Evolutionary conservation across 306 rosid species (phyloP).

Genomic region (Luffa acutangula): DNA sequence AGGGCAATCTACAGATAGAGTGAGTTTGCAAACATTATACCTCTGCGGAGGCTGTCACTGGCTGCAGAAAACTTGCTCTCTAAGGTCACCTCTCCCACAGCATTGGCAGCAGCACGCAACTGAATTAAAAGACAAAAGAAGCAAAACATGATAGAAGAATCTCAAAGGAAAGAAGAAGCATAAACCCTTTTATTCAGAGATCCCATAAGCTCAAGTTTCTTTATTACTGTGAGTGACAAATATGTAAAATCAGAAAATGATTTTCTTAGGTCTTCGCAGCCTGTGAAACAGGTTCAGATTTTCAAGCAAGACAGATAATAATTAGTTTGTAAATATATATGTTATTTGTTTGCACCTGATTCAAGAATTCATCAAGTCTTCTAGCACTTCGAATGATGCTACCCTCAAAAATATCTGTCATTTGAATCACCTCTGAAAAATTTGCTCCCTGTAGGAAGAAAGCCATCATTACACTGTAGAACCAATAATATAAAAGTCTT

Average conservation of each 20-base stretch:
- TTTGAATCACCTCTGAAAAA: constrained; percentile 85
- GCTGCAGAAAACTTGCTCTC: constrained; percentile 82
- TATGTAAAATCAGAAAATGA: neutral
- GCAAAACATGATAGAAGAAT: neutral
- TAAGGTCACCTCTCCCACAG: constrained; percentile 78
- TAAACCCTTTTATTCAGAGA: neutral
- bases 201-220: neutral
- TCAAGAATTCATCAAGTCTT: constrained; percentile 94
- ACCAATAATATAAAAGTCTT: neutral
- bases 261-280: neutral
- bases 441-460: constrained; percentile 47
- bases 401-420: constrained; percentile 97
- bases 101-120: constrained; percentile 83
- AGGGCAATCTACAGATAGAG: constrained; percentile 48
- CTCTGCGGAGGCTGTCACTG: constrained; percentile 87
- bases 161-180: neutral
- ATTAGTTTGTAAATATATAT: neutral
- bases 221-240: neutral
- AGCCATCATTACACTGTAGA: neutral
- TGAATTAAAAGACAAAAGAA: constrained; percentile 14
- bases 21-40: constrained; percentile 95
- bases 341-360: constrained; percentile 43
- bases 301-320: neutral
- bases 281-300: neutral
- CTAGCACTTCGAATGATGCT: constrained; percentile 92